Base-by-base conservation (phyloP, 2,329 filamentous ascomycete species). In the Zymoseptoria pseudotritici region DNA sequence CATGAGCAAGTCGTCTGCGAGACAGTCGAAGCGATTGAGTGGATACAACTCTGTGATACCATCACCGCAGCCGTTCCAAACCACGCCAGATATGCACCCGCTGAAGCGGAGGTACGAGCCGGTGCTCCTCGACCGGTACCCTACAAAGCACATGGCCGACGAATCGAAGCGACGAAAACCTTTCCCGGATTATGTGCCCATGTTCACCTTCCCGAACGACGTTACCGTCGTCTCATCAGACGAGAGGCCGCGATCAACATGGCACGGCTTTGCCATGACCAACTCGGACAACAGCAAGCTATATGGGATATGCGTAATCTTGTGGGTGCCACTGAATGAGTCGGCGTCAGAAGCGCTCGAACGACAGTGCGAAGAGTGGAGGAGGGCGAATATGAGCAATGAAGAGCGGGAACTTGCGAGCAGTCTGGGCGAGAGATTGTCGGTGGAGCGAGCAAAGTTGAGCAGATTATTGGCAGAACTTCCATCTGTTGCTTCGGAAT, bases 211-310 rank as follows among this genome's bases (percentile, higher is more conserved):
- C 70, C 94, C 94, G 53, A 97, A 97, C 75, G 94, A 99, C 74
- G 94, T 99, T 68, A 91, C 91, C 64, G 94, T 99, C 56, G 90
- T 97, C 9, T 97, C 94, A 1, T 92, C 92, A 1, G 94, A 99
- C 70, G 91, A 96, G 72, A 84, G 92, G 63, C 94, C 94, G 0
- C 83, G 91, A 63, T 93, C 94, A n/a, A 97, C 92, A 22, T 99
- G 94, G 94, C 94, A 99, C 76, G 94, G 94, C 54, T 99, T 99
- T 72, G 92, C 91, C 63, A 97, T 99, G 94, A 99, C 94, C 2
- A 89, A 88, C 21, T 89, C 90, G 58, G 92, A 97, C 72, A 93
- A 91, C 69, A 89, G 90, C 58, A 96, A 94, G 73, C 81, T 97
- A 20, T 93, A 97, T 71, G 93, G 91, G 36, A 90, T 97, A 60